Evolutionary conservation across 2,329 filamentous ascomycete genomes (phyloP), one percentile per base, ranked within the genome.

Genomic region (Trichophaea hybrida): DNA sequence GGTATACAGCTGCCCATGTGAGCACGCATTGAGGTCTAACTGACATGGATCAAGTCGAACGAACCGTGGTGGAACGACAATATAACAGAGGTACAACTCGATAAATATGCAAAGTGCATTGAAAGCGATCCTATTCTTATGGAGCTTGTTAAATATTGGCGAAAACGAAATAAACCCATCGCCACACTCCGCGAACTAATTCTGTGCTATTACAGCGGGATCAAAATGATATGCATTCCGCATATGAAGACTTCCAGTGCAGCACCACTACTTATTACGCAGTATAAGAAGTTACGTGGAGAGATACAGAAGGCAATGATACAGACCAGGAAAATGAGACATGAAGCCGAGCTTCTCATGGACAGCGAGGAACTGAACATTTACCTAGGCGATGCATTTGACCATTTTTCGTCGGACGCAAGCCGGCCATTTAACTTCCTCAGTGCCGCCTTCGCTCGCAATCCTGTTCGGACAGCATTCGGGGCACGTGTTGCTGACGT

Each of bases 401-500:
- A 76, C 52, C 77, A 79, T 62, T 80, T 77, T 17, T 53, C 12
- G 1, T 68, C 68, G 1, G 69, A 73, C 38, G 67, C 78, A 4
- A 71, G 76, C 51, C 68, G 68, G 0, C 75, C 77, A 3, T 79
- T 79, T 65, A 74, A 79, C 64, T 79, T 79, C 62, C 73, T 78
- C 40, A 68, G 75, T 52, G 73, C 73, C 3, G 73, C 76, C 1
- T 72, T 75, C 6, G 65, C 68, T 2, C 72, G 73, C 40, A 77
- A 73, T 57, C 76, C 75, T 0, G 76, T 78, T 62, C 73, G 56
- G 34, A 60, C 55, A 48, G 62, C 53, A 6, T 65, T 65, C 32
- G 55, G 59, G 13, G 62, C 59, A 33, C 63, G 64, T 49, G 62
- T 65, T 24, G 53, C 57, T 24, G 57, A 58, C 55, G 53, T 57